These are phyloP conservation scores for Xanthoconium stramineum DNA, from an alignment of 768 basidiomycete genomes.

Conservation along the genomic window DNA sequence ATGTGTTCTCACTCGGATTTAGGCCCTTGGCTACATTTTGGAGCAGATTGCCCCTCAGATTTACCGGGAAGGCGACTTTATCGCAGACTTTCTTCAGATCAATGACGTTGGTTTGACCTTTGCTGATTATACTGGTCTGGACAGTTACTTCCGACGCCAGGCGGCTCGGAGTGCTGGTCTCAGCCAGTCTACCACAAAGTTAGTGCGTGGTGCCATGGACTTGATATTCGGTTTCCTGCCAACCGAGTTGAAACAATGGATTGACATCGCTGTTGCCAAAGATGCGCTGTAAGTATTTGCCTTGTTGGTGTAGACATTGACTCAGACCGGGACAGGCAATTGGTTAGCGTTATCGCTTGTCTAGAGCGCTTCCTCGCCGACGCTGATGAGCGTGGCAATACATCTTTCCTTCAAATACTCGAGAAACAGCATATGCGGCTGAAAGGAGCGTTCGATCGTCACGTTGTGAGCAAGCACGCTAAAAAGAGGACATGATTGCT, in stretches of 20 bases:
- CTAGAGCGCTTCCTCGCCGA: constrained; percentile 76
- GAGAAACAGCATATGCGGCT: constrained; percentile 82
- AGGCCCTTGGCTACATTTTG: constrained; percentile 76
- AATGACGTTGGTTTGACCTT: constrained; percentile 87
- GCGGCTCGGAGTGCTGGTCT: constrained; percentile 73
- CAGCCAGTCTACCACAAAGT: constrained; percentile 66
- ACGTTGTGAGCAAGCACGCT: constrained; percentile 48
- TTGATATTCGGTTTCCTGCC: constrained; percentile 93
- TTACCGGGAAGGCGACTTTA: constrained; percentile 84
- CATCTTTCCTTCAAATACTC: constrained; percentile 67
- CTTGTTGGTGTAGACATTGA: background rate
- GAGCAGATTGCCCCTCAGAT: constrained; percentile 74
- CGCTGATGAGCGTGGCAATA: constrained; percentile 75
- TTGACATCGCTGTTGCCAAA: constrained; percentile 71
- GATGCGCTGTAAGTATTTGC: constrained; percentile 60
- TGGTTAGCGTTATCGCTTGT: constrained; percentile 76
- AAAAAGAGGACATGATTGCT: background rate
- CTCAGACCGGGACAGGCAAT: constrained; percentile 53
- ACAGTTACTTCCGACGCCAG: constrained; percentile 91
- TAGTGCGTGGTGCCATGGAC: constrained; percentile 88
- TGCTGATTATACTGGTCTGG: constrained; percentile 92
- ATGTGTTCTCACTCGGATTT: constrained; percentile 2
- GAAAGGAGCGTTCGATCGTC: constrained; percentile 73
- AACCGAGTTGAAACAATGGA: constrained; percentile 77
- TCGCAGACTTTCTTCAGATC: constrained; percentile 89